Evolutionary conservation across 2,329 filamentous ascomycete species (phyloP).

Genomic region (Fusarium proliferatum): DNA sequence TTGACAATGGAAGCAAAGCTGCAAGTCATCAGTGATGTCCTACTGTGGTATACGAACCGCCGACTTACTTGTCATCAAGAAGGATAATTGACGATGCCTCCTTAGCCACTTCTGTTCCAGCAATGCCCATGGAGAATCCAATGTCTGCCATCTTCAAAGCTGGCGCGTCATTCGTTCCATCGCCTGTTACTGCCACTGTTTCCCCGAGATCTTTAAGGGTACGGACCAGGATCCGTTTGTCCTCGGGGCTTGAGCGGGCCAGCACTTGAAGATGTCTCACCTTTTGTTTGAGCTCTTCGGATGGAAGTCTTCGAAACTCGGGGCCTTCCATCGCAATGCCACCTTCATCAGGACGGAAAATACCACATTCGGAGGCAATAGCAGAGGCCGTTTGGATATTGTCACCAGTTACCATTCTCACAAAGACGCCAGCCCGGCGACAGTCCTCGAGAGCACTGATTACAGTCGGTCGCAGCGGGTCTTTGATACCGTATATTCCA

Average conservation of each 20-base stretch:
- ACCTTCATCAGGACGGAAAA: slow-evolving; percentile 63
- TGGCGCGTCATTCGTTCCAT: slow-evolving; percentile 71
- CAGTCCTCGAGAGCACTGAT: slow-evolving; percentile 71
- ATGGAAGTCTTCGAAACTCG: slow-evolving; percentile 68
- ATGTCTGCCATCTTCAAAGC: slow-evolving; percentile 71
- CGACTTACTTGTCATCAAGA: slow-evolving; percentile 64
- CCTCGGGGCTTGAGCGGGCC: slow-evolving; percentile 73
- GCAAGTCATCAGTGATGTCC: slow-evolving; percentile 8
- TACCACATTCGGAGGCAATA: slow-evolving; percentile 59
- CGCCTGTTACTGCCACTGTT: slow-evolving; percentile 68
- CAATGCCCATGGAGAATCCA: slow-evolving; percentile 73
- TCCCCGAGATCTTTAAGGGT: slow-evolving; percentile 72
- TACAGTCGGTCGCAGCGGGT: slow-evolving; percentile 72
- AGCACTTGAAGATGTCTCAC: slow-evolving; percentile 72
- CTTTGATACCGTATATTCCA: slow-evolving; percentile 72
- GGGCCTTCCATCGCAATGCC: slow-evolving; percentile 70
- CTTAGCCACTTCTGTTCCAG: slow-evolving; percentile 71
- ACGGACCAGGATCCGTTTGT: slow-evolving; percentile 72
- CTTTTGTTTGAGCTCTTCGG: slow-evolving; percentile 62
- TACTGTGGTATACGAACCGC: neutral
- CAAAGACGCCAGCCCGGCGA: slow-evolving; percentile 73
- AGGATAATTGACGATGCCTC: slow-evolving; percentile 72
- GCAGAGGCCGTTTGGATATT: slow-evolving; percentile 58
- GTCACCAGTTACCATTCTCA: slow-evolving; percentile 71
- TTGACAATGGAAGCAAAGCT: slow-evolving; percentile 68